Evolutionary conservation across 257 asterid genomes (phyloP).

Genomic region (Nicotiana tabacum): DNA sequence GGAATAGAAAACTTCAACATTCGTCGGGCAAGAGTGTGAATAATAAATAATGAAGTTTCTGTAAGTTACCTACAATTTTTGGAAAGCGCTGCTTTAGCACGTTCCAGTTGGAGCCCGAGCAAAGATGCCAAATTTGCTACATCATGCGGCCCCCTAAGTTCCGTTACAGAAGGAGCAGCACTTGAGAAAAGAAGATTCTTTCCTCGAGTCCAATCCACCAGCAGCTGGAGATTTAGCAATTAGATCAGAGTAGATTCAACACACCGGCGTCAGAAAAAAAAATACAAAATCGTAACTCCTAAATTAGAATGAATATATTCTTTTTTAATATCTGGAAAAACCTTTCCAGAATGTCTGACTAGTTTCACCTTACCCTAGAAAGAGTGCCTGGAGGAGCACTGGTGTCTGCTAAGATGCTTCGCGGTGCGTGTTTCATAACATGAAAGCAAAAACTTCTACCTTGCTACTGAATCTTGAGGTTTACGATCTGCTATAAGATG

Average conservation of each 20-base stretch:
- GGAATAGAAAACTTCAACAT: conserved; percentile 7
- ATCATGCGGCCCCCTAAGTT: conserved; percentile 84
- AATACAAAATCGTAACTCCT: background rate
- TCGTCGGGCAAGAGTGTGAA: background rate
- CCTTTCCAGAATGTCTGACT: background rate
- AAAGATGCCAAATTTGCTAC: conserved; percentile 67
- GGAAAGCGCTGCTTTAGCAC: conserved; percentile 83
- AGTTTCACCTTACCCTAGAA: background rate
- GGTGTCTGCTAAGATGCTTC: background rate
- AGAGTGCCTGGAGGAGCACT: background rate
- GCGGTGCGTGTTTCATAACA: background rate
- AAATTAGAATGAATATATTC: background rate
- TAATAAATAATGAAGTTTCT: background rate
- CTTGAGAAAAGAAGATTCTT: conserved; percentile 67
- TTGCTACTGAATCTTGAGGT: background rate
- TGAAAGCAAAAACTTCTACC: background rate
- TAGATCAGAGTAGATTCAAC: conserved; percentile 13
- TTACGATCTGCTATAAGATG: background rate
- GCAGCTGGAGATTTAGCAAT: conserved; percentile 49
- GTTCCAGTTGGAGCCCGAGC: conserved; percentile 64
- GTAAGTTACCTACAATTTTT: conserved; percentile 67
- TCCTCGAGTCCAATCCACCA: conserved; percentile 92
- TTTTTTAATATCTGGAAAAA: background rate
- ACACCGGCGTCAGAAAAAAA: background rate
- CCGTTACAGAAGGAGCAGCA: conserved; percentile 71